Evolutionary conservation across 257 asterid species (phyloP).

Genomic region (Parsonsia alboflavescens): DNA sequence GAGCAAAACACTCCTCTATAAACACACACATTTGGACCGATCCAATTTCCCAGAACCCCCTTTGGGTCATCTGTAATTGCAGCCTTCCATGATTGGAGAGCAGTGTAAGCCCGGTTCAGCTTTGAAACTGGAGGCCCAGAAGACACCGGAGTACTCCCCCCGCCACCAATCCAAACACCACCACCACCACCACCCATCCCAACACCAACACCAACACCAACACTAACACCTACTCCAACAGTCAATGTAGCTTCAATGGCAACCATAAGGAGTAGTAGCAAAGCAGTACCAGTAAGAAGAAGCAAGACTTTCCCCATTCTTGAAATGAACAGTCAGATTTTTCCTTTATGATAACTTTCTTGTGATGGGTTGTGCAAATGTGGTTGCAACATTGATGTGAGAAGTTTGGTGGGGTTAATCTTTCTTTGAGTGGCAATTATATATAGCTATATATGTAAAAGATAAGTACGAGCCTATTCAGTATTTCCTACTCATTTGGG

Average conservation of each 20-base stretch:
- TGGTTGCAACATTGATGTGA: conserved; percentile 49
- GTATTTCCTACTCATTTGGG: neutral
- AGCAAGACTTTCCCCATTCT: conserved; percentile 30
- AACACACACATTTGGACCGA: conserved; percentile 61
- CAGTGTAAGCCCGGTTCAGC: conserved; percentile 41
- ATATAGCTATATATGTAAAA: neutral
- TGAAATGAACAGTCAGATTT: conserved; percentile 16
- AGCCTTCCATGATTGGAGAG: conserved; percentile 87
- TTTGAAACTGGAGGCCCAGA: conserved; percentile 22
- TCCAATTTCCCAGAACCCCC: conserved; percentile 51
- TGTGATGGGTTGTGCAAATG: conserved; percentile 36
- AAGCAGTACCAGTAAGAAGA: neutral
- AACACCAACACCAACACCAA: conserved; percentile 39
- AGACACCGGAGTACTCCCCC: conserved; percentile 26
- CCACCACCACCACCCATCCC: conserved; percentile 36
- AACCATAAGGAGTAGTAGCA: conserved; percentile 35
- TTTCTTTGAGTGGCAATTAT: conserved; percentile 10
- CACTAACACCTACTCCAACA: conserved; percentile 45
- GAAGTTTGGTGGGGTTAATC: conserved; percentile 26
- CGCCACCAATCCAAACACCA: conserved; percentile 22
- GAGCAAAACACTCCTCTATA: conserved; percentile 74
- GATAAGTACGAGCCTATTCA: neutral
- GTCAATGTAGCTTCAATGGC: conserved; percentile 28
- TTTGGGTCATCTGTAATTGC: conserved; percentile 66
- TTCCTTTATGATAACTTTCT: conserved; percentile 21